Conservation (phyloP, 495 filamentous ascomycete genomes). For the Penicillium atrosanguineum region DNA sequence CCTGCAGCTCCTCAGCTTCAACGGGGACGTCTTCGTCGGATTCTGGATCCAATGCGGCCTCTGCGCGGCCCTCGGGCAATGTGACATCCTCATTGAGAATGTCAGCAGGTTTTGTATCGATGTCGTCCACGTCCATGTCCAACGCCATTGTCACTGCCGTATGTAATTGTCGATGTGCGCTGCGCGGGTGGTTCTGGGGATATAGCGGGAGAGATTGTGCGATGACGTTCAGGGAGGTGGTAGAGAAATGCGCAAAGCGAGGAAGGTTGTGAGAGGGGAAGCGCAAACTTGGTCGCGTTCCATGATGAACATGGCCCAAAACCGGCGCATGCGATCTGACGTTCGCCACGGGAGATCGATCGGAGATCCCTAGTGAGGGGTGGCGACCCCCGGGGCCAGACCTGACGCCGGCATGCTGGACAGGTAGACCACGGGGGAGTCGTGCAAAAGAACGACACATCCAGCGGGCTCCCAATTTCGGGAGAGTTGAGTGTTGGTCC, state of each 20-base stretch:
- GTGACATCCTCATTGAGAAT: slow-evolving; percentile 18
- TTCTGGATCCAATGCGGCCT: slow-evolving; percentile 39
- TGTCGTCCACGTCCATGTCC: slow-evolving; percentile 1
- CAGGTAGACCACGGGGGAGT: slow-evolving; percentile 26
- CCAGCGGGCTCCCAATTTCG: slow-evolving; percentile 20
- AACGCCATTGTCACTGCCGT: slow-evolving; percentile 9
- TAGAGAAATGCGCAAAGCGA: neutral
- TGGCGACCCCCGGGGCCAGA: slow-evolving; percentile 29
- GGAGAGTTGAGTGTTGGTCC: neutral
- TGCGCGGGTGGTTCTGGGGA: slow-evolving; percentile 2
- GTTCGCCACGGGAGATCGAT: slow-evolving; percentile 31
- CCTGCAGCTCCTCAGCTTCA: slow-evolving; percentile 44
- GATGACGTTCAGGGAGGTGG: neutral
- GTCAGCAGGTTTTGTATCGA: slow-evolving; percentile 17
- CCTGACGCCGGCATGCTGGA: slow-evolving; percentile 35
- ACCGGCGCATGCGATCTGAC: slow-evolving; percentile 18
- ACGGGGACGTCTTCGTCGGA: slow-evolving; percentile 46
- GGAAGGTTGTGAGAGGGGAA: neutral
- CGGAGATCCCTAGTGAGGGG: slow-evolving; percentile 21
- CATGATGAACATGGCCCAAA: slow-evolving; percentile 20
- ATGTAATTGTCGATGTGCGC: neutral
- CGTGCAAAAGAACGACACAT: slow-evolving; percentile 34
- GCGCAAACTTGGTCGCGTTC: neutral
- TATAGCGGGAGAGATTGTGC: slow-evolving; percentile 1
- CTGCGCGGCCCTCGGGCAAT: slow-evolving; percentile 15